Percentiles rank a stretch among this genome's conserved stretches.
phyloP scores from a whole-genome alignment of 163 green algal species.

The Scenedesmus sp. region DNA sequence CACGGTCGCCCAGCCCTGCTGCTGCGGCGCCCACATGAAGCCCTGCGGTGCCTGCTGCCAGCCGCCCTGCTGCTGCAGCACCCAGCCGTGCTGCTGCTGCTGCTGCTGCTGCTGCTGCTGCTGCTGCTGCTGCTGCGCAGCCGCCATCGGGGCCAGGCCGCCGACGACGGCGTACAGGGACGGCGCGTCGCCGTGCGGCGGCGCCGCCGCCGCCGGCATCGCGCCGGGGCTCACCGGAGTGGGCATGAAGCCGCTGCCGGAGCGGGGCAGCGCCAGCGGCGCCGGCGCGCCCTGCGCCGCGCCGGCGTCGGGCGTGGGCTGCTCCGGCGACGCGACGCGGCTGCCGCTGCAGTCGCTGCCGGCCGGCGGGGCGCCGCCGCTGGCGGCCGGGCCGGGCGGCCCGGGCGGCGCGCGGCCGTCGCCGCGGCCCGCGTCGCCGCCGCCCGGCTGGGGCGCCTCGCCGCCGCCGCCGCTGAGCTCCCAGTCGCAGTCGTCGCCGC shows the following conservation, averaged over 20 bases:
- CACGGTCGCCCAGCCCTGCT: too few relatives aligned
- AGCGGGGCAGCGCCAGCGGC: not conserved
- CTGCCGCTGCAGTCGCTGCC: too few relatives aligned
- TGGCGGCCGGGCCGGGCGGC: too few relatives aligned
- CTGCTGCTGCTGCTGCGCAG: conserved; percentile 3
- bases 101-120: conserved; percentile 19
- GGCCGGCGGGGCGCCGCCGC: too few relatives aligned
- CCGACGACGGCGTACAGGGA: too few relatives aligned
- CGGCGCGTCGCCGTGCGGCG: too few relatives aligned
- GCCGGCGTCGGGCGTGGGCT: not conserved
- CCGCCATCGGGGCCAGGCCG: too few relatives aligned
- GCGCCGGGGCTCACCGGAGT: too few relatives aligned
- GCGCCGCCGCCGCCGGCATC: not conserved
- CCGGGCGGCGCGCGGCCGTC: too few relatives aligned
- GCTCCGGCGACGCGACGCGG: not conserved
- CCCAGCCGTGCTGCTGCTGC: conserved; percentile 17
- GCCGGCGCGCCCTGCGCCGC: not conserved
- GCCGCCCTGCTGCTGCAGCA: not conserved
- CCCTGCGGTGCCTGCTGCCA: not conserved
- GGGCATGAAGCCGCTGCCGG: conserved; percentile 1
- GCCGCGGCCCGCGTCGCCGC: too few relatives aligned
- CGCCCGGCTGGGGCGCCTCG: too few relatives aligned
- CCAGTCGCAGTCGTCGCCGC: conserved; percentile 3
- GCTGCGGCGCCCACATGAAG: conserved; percentile 4
- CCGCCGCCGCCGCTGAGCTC: too few relatives aligned